Conservation (phyloP, 2,329 filamentous ascomycete genomes). For the Xylariaceae sp. region DNA sequence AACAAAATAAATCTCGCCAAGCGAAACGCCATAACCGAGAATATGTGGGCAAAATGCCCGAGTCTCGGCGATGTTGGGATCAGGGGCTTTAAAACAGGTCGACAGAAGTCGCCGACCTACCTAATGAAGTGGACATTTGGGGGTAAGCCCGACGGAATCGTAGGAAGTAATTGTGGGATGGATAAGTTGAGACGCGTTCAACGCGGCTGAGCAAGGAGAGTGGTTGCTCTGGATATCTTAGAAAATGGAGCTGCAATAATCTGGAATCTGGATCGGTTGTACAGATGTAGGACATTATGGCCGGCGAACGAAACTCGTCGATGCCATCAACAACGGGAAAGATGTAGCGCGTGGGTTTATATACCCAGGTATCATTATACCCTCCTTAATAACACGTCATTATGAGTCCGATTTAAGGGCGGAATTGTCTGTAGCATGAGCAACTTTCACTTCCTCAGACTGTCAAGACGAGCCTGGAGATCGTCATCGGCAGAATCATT, state of each 20-base stretch:
- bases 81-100: slow-evolving; percentile 26
- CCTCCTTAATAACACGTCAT: background rate
- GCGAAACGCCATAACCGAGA: slow-evolving; percentile 36
- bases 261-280: slow-evolving; percentile 8
- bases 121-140: no score
- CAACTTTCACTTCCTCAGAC: slow-evolving; percentile 55
- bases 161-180: slow-evolving; percentile 46
- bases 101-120: slow-evolving; percentile 42
- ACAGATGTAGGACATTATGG: slow-evolving; percentile 1
- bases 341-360: background rate
- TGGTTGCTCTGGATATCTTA: slow-evolving; percentile 44
- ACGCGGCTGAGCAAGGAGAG: slow-evolving; percentile 43
- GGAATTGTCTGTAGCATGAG: background rate
- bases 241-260: slow-evolving; percentile 24
- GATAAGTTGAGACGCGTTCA: slow-evolving; percentile 46
- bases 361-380: slow-evolving; percentile 6
- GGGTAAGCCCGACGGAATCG: slow-evolving; percentile 39
- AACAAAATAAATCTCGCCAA: slow-evolving; percentile 35
- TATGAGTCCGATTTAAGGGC: background rate
- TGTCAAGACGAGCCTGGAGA: slow-evolving; percentile 87
- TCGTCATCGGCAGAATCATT: slow-evolving; percentile 79
- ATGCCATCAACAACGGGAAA: slow-evolving; percentile 6
- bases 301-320: background rate
- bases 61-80: slow-evolving; percentile 31
- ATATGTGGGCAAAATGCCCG: slow-evolving; percentile 37